Evolutionary conservation across 441 rosid species (phyloP).

Genomic region (Melastoma candidum): DNA sequence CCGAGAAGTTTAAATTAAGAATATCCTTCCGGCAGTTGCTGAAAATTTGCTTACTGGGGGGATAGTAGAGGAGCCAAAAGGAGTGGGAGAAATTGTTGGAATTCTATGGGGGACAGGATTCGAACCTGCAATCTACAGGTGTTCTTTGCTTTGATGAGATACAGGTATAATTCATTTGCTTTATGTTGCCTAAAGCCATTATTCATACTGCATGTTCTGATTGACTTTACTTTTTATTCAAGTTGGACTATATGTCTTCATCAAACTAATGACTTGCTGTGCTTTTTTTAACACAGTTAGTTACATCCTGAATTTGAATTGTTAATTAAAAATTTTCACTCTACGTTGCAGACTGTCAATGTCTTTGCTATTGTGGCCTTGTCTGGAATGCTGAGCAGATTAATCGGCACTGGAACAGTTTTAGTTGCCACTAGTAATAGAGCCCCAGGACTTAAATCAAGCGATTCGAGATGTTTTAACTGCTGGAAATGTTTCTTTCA

Average conservation of each 20-base stretch:
- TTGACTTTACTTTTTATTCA: not conserved
- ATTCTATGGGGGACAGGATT: too few relatives aligned
- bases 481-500: too few relatives aligned
- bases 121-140: conserved; percentile 5
- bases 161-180: conserved; percentile 39
- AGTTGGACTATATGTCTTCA: too few relatives aligned
- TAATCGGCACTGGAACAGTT: conserved; percentile 75
- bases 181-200: conserved; percentile 1
- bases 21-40: conserved; percentile 87
- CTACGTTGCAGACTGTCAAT: conserved; percentile 74
- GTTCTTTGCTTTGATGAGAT: conserved; percentile 92
- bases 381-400: conserved; percentile 95
- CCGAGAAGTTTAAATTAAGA: conserved; percentile 67
- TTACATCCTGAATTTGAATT: too few relatives aligned
- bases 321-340: conserved; percentile 12
- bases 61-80: conserved; percentile 51
- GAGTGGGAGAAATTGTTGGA: too few relatives aligned
- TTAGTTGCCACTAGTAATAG: conserved; percentile 93
- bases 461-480: conserved; percentile 18
- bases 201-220: not conserved
- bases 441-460: conserved; percentile 87
- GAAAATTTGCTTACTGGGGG: conserved; percentile 64
- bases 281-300: too few relatives aligned
- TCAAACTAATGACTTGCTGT: too few relatives aligned
- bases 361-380: conserved; percentile 95